Conservation (phyloP, 75 land plant species). For the Sequoia sempervirens region DNA sequence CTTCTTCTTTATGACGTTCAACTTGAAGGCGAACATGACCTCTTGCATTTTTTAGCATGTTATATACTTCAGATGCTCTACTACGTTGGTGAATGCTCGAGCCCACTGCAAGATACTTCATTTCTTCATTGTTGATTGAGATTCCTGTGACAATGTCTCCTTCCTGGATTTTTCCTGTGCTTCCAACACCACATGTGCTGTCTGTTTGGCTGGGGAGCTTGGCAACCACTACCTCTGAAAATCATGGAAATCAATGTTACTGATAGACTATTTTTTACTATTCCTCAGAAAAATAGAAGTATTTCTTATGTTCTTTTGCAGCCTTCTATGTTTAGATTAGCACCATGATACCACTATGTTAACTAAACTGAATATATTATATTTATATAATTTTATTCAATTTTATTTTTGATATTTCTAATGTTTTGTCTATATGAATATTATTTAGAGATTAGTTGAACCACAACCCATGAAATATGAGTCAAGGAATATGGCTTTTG, state of each 20-base stretch:
- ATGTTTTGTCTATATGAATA: background rate
- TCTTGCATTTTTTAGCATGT: constrained; percentile 20
- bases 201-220: constrained; percentile 17
- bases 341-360: background rate
- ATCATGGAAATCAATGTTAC: background rate
- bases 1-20: constrained; percentile 35
- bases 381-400: too few relatives aligned
- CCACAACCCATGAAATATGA: too few relatives aligned
- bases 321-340: too few relatives aligned
- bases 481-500: too few relatives aligned
- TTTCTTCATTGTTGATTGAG: constrained; percentile 22
- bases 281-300: background rate
- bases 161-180: constrained; percentile 22
- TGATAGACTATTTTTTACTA: background rate
- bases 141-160: constrained; percentile 43
- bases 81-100: background rate
- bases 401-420: background rate
- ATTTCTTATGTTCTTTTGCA: background rate
- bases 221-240: constrained; percentile 26
- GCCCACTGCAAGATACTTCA: constrained; percentile 31
- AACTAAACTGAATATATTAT: background rate
- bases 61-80: constrained; percentile 16
- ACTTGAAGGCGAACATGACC: constrained; percentile 43
- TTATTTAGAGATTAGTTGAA: background rate
- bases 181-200: constrained; percentile 17